Base-by-base conservation (phyloP, 108 stramenopile genomes). In the Seminavis robusta region DNA sequence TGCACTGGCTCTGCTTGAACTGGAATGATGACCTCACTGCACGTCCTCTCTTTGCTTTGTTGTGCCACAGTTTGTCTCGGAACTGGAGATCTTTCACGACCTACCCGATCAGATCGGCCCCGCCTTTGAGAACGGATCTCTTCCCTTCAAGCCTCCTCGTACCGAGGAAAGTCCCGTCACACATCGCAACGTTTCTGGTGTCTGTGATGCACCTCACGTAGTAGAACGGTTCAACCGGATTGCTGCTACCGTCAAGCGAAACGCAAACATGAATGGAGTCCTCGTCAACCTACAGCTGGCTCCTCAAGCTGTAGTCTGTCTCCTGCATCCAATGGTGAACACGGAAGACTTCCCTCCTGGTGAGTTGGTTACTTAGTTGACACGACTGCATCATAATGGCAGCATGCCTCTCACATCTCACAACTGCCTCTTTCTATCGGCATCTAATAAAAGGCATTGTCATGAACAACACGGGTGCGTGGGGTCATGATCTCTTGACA, bases 321-420 rank as follows among this genome's bases (percentile, higher is more conserved):
- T 60, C 11, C 1, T 65, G 17, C 31, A 76, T 38, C 74, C 74
- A 15, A 15, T 76, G 29, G 53, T 32, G 52, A 76, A 76, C 40
- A 70, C 68, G 11, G 74, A 76, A 40, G 74, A 76, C 43, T 76
- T 76, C 39, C 29, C 23, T 48, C 13, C 31, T n/a, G n/a, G n/a
- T n/a, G n/a, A n/a, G n/a, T n/a, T n/a, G n/a, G n/a, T n/a, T n/a
- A n/a, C n/a, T n/a, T n/a, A n/a, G n/a, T n/a, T n/a, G n/a, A n/a
- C n/a, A n/a, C n/a, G n/a, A n/a, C n/a, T n/a, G n/a, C n/a, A n/a
- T n/a, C n/a, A n/a, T n/a, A n/a, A n/a, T n/a, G n/a, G n/a, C n/a
- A n/a, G n/a, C n/a, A n/a, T n/a, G n/a, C n/a, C n/a, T n/a, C n/a
- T n/a, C n/a, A n/a, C n/a, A n/a, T n/a, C n/a, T n/a, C n/a, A n/a